A percentile compares a stretch with the other conserved stretches of the same genome.
Evolutionary conservation across 306 rosid species (phyloP).

Genomic region (Prunus persica): Prunus_persica_NCBIv2 NC_034015.1:19348501-19349000

Average conservation of each 20-base stretch:
- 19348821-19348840: constrained; percentile 48
- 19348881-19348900: constrained; percentile 94
- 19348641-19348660: background rate
- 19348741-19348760: constrained; percentile 97
- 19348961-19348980: constrained; percentile 16
- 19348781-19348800: background rate
- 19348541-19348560: background rate
- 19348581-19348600: background rate
- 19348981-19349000: constrained; percentile 21
- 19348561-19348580: background rate
- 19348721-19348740: constrained; percentile 94
- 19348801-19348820: background rate
- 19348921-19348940: constrained; percentile 17
- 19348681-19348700: constrained; percentile 78
- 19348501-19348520: constrained; percentile 99
- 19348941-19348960: constrained; percentile 17
- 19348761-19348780: constrained; percentile 60
- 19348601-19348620: background rate
- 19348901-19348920: constrained; percentile 62
- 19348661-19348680: constrained; percentile 19
- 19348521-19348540: constrained; percentile 39
- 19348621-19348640: constrained; percentile 13
- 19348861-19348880: constrained; percentile 94
- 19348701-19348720: constrained; percentile 87
- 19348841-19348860: constrained; percentile 99